A percentile compares a stretch with the other conserved stretches of the same genome.
Evolutionary conservation across 441 rosid species (phyloP).

Genomic region (Erysimum cheiri): DNA sequence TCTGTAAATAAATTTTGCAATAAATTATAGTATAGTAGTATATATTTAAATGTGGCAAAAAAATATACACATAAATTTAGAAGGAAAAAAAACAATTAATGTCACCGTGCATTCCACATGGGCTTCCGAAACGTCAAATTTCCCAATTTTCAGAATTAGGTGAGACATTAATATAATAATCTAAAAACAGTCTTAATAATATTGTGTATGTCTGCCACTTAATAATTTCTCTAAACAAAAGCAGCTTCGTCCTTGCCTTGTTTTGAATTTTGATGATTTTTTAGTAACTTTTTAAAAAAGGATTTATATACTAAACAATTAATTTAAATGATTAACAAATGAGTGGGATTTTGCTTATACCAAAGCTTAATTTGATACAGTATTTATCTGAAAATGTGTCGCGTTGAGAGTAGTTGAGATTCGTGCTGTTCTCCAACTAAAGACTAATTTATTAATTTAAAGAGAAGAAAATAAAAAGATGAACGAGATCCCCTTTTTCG

Average conservation of each 20-base stretch:
- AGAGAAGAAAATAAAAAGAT: neutral
- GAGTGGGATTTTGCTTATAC: slow-evolving; percentile 46
- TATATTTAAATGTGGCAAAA: neutral
- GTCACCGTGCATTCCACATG: slow-evolving; percentile 42
- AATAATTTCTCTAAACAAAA: slow-evolving; percentile 2
- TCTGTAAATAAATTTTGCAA: slow-evolving; percentile 37
- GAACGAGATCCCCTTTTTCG: slow-evolving; percentile 51
- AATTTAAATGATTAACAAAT: slow-evolving; percentile 42
- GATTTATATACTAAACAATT: neutral
- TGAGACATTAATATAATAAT: slow-evolving; percentile 31
- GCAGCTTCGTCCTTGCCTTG: slow-evolving; percentile 4
- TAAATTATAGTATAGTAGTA: too few species aligned
- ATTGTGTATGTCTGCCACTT: slow-evolving; percentile 37
- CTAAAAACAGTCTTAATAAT: slow-evolving; percentile 18
- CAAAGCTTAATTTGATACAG: slow-evolving; percentile 17
- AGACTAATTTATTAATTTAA: slow-evolving; percentile 13
- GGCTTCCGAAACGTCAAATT: slow-evolving; percentile 40
- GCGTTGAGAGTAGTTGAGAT: slow-evolving; percentile 57
- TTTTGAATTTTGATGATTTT: neutral
- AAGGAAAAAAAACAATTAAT: slow-evolving; percentile 14
- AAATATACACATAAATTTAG: too few species aligned
- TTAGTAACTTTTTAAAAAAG: too few species aligned
- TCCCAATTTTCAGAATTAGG: slow-evolving; percentile 37
- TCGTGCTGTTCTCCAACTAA: slow-evolving; percentile 49
- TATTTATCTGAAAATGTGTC: slow-evolving; percentile 37